phyloP scores from a whole-genome alignment of 306 rosid species.

The Castanea mollissima region DNA sequence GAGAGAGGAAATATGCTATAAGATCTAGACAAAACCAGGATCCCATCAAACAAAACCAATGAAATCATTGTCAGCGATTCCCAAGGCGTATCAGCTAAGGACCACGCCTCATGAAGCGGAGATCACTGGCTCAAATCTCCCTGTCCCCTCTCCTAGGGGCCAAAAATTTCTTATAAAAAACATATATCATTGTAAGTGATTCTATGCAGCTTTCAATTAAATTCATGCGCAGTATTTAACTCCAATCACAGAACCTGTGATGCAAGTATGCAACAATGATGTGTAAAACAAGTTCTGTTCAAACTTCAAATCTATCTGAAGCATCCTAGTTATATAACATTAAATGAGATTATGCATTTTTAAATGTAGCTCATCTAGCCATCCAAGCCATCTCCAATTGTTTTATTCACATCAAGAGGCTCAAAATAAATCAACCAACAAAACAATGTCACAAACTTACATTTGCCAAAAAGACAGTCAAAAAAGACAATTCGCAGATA shows the following conservation, averaged over 20 bases:
- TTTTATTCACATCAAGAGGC: slow-evolving; percentile 12
- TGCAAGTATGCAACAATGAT: background rate
- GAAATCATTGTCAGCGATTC: background rate
- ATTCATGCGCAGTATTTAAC: background rate
- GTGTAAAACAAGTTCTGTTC: background rate
- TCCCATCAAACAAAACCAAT: background rate
- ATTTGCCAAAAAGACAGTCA: background rate
- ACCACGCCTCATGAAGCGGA: too few relatives aligned
- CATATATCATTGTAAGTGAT: background rate
- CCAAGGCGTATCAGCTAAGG: too few relatives aligned
- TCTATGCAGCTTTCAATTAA: background rate
- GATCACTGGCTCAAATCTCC: too few relatives aligned
- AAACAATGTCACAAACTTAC: background rate
- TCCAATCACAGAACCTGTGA: background rate
- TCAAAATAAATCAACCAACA: slow-evolving; percentile 25
- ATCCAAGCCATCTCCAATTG: slow-evolving; percentile 14
- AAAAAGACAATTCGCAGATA: slow-evolving; percentile 2
- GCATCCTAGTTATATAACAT: slow-evolving; percentile 14
- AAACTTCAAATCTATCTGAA: slow-evolving; percentile 2
- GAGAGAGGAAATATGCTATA: background rate
- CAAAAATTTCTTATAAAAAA: background rate
- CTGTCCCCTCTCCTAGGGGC: too few relatives aligned
- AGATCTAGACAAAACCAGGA: slow-evolving; percentile 5
- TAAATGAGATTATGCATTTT: background rate
- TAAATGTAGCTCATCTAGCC: slow-evolving; percentile 7